These are phyloP conservation scores for Solanum okadae DNA, from an alignment of 257 asterid genomes.

Conservation along the genomic window DNA sequence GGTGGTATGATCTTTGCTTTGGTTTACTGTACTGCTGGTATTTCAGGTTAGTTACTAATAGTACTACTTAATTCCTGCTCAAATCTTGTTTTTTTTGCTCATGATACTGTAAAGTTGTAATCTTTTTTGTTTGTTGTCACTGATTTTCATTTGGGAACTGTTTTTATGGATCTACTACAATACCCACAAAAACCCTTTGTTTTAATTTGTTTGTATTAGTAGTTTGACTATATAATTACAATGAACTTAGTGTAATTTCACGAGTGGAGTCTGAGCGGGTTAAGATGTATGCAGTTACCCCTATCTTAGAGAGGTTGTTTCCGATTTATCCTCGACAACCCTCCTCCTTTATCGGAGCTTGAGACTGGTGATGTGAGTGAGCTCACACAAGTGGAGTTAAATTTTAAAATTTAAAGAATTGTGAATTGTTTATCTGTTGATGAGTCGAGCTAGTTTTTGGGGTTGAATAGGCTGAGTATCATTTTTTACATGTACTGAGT, in stretches of 20 bases:
- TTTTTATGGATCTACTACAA: background rate
- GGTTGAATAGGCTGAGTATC: background rate
- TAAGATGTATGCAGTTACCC: background rate
- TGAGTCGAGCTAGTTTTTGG: background rate
- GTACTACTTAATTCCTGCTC: background rate
- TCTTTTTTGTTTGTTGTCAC: background rate
- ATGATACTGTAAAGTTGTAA: too few species aligned
- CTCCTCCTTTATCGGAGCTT: background rate
- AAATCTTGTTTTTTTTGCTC: background rate
- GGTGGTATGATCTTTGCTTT: constrained; percentile 53
- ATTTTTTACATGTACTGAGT: background rate
- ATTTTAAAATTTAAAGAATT: background rate
- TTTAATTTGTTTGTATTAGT: background rate
- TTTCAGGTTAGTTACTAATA: constrained; percentile 22
- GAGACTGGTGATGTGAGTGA: background rate
- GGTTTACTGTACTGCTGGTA: constrained; percentile 49
- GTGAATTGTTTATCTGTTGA: background rate
- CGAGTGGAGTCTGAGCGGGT: background rate
- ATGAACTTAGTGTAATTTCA: background rate
- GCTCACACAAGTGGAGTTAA: background rate
- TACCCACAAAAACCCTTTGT: background rate
- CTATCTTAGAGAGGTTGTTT: background rate
- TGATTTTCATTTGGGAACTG: background rate
- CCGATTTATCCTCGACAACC: background rate
- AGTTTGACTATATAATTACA: background rate